Conservation (phyloP, 2,329 filamentous ascomycete species). For the Clonostachys solani region DNA sequence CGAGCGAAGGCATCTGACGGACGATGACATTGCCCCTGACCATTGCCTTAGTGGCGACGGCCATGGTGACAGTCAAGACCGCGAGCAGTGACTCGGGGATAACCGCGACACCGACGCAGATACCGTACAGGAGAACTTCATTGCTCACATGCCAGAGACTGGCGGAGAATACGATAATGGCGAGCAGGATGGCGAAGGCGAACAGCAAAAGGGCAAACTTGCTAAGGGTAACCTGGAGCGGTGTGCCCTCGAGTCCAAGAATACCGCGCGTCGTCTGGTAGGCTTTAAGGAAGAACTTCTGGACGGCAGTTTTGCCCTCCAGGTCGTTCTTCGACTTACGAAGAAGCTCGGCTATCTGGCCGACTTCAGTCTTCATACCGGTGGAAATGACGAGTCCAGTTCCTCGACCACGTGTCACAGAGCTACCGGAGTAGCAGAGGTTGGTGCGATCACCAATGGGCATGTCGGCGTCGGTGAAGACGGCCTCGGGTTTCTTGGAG, state of each 20-base stretch:
- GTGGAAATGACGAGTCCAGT: conserved; percentile 65
- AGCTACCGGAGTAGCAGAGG: conserved; percentile 67
- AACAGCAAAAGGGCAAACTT: conserved; percentile 83
- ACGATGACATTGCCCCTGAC: conserved; percentile 61
- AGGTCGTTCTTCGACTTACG: conserved; percentile 48
- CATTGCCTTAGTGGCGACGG: conserved; percentile 62
- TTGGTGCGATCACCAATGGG: conserved; percentile 68
- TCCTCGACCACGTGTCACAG: conserved; percentile 67
- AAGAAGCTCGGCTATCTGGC: conserved; percentile 69
- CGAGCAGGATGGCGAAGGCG: conserved; percentile 59
- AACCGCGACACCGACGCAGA: conserved; percentile 58
- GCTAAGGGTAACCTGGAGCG: conserved; percentile 78
- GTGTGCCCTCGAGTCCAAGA: conserved; percentile 70
- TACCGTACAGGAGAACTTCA: conserved; percentile 57
- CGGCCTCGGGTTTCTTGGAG: conserved; percentile 55
- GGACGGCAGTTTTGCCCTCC: conserved; percentile 32
- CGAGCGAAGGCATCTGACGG: conserved; percentile 59
- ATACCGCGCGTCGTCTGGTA: conserved; percentile 44
- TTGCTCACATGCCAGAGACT: conserved; percentile 48
- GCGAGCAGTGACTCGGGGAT: conserved; percentile 65
- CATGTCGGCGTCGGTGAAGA: conserved; percentile 48
- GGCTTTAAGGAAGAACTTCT: conserved; percentile 34
- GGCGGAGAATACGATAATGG: conserved; percentile 57
- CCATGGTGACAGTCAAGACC: conserved; percentile 68
- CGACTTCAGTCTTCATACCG: conserved; percentile 73